Evolutionary conservation across 2,329 filamentous ascomycete genomes (phyloP).

Genomic region (Penicillium freii): DNA sequence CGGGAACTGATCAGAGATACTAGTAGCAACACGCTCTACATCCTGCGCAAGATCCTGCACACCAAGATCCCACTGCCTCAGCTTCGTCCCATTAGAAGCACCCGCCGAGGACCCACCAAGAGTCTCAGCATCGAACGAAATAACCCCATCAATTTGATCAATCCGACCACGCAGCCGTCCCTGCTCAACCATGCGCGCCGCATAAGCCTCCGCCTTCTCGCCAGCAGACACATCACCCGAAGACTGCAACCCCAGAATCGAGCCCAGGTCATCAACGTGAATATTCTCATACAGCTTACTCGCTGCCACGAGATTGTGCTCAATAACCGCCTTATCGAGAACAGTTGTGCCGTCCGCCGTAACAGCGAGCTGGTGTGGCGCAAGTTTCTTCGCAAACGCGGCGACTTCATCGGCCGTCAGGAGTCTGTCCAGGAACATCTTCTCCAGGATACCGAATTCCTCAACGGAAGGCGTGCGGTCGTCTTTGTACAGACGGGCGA

Average conservation of each 20-base stretch:
- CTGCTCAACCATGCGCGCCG: constrained; percentile 94
- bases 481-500: constrained; percentile 89
- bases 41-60: constrained; percentile 84
- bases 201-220: constrained; percentile 84
- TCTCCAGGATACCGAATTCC: constrained; percentile 87
- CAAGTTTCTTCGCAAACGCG: constrained; percentile 76
- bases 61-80: constrained; percentile 85
- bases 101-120: constrained; percentile 60
- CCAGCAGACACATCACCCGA: constrained; percentile 48
- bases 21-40: constrained; percentile 80
- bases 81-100: constrained; percentile 57
- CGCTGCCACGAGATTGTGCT: constrained; percentile 89
- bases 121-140: constrained; percentile 76
- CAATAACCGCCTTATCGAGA: constrained; percentile 85
- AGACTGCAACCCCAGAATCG: constrained; percentile 69
- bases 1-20: constrained; percentile 77
- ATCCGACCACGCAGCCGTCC: constrained; percentile 83
- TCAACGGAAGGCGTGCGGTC: constrained; percentile 72
- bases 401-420: constrained; percentile 78
- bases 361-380: constrained; percentile 83
- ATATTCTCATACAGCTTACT: constrained; percentile 80
- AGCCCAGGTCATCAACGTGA: constrained; percentile 69
- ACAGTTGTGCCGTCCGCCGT: constrained; percentile 92
- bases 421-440: constrained; percentile 92
- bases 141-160: constrained; percentile 85